These are phyloP conservation scores for Cicer arietinum DNA, from an alignment of 306 rosid species.

Conservation along the genomic window DNA sequence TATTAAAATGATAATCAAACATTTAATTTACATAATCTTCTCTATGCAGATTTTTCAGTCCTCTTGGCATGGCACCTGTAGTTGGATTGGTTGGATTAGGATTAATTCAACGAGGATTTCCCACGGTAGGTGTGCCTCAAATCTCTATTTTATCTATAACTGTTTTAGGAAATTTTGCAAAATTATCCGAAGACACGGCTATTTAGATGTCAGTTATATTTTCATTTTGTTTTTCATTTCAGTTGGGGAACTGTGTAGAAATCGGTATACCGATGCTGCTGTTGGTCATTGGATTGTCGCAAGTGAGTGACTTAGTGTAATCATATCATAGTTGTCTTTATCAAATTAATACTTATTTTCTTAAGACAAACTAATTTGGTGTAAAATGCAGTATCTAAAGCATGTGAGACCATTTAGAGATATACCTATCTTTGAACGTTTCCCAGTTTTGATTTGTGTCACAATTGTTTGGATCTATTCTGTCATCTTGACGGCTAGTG, in stretches of 20 bases:
- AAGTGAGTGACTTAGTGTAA: slow-evolving; percentile 61
- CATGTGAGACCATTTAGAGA: slow-evolving; percentile 87
- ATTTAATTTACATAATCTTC: not conserved
- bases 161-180: not conserved
- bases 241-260: slow-evolving; percentile 94
- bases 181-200: not conserved
- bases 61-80: slow-evolving; percentile 98
- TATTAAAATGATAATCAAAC: not conserved
- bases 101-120: slow-evolving; percentile 86
- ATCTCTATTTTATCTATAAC: slow-evolving; percentile 17
- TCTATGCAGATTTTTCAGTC: slow-evolving; percentile 89
- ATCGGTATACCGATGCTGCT: slow-evolving; percentile 91
- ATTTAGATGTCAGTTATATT: not conserved
- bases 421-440: slow-evolving; percentile 85
- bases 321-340: not conserved
- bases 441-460: slow-evolving; percentile 86
- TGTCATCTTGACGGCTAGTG: slow-evolving; percentile 86
- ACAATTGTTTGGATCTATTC: slow-evolving; percentile 89
- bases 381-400: slow-evolving; percentile 84
- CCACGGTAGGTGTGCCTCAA: slow-evolving; percentile 62
- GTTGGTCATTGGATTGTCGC: slow-evolving; percentile 84
- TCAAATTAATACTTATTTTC: slow-evolving; percentile 26
- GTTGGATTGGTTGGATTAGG: slow-evolving; percentile 96
- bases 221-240: slow-evolving; percentile 44
- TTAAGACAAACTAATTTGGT: slow-evolving; percentile 22